phyloP scores from a whole-genome alignment of 2,329 filamentous ascomycete species.

The Aspergillus aculeatus region DNA sequence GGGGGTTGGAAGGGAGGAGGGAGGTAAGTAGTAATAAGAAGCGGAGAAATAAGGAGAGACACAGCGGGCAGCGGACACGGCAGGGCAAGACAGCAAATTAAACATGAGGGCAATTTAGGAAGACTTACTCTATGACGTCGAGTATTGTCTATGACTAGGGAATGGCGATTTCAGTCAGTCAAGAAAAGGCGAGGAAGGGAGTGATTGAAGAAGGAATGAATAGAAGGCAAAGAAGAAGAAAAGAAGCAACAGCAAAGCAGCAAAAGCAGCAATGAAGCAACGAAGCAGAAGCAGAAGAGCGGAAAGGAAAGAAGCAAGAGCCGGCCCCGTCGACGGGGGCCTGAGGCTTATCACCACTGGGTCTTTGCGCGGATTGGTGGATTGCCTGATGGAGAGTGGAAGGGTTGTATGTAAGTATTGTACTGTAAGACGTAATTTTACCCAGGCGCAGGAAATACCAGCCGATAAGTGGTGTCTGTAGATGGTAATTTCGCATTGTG shows the following conservation, averaged over 20 bases:
- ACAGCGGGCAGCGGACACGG: background rate
- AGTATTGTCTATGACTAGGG: background rate
- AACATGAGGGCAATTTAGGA: background rate
- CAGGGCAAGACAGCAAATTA: background rate
- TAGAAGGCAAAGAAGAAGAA: background rate
- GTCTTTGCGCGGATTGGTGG: conserved; percentile 8
- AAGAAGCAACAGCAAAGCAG: background rate
- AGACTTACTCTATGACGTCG: conserved; percentile 1
- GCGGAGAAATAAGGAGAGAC: background rate
- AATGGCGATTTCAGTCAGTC: background rate
- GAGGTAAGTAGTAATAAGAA: conserved; percentile 5
- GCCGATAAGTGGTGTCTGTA: background rate
- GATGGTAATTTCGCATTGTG: too few species aligned
- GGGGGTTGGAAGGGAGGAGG: conserved; percentile 7
- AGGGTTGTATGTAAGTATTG: background rate
- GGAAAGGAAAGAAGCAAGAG: too few species aligned
- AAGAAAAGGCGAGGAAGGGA: background rate
- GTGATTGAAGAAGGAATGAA: conserved; percentile 5
- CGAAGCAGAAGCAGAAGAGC: background rate
- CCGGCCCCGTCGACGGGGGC: background rate
- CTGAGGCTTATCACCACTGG: conserved; percentile 8
- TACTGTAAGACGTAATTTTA: background rate
- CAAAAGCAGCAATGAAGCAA: background rate
- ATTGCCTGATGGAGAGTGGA: background rate
- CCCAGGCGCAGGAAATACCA: background rate